Evolutionary conservation across 164 flowering plant species (phyloP).

Genomic region (Platanus orientalis): DNA sequence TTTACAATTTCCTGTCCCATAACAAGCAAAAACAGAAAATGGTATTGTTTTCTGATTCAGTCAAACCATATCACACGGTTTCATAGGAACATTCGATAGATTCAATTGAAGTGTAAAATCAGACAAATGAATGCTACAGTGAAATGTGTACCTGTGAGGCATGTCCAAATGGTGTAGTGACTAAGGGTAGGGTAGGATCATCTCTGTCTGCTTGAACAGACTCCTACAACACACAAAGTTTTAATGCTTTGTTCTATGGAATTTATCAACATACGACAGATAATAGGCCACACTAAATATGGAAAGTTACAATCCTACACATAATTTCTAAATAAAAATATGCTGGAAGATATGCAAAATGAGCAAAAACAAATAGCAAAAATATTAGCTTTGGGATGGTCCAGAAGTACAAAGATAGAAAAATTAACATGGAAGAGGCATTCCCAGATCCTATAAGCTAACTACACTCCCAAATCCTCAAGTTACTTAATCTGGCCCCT

Average conservation of each 20-base stretch:
- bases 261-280: too few relatives aligned
- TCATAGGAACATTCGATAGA: not conserved
- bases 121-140: constrained; percentile 4
- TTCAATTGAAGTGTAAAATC: not conserved
- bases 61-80: not conserved
- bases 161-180: constrained; percentile 99
- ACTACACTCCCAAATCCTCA: not conserved
- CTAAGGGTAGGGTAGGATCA: constrained; percentile 88
- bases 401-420: not conserved
- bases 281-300: not conserved
- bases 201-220: constrained; percentile 91
- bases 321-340: too few relatives aligned
- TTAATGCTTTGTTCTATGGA: not conserved
- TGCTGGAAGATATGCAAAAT: not conserved
- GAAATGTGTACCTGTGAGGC: constrained; percentile 81
- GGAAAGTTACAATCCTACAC: too few relatives aligned
- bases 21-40: not conserved
- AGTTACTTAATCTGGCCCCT: too few relatives aligned
- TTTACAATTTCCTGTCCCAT: constrained; percentile 89
- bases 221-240: constrained; percentile 40
- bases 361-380: not conserved
- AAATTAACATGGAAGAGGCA: too few relatives aligned
- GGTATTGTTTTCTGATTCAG: not conserved
- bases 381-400: not conserved
- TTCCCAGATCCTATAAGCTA: not conserved